Conservation (phyloP, 345 rosid genomes). For the Salix dunnii region DNA sequence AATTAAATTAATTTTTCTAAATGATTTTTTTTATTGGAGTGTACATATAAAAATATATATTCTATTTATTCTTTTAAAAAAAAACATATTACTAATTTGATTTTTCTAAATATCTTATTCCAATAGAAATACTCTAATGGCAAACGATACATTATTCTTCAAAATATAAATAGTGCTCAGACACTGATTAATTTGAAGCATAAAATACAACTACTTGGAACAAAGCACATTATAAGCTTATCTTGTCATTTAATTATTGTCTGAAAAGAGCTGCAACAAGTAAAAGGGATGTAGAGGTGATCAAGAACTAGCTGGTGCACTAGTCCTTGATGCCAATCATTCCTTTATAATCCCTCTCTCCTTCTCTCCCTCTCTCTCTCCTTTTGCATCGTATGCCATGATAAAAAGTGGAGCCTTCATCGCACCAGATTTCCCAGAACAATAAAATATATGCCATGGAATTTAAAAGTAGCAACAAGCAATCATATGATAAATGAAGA, state of each 20-base stretch:
- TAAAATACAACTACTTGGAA: not conserved
- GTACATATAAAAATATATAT: too few relatives aligned
- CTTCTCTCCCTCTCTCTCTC: not conserved
- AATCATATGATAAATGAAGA: not conserved
- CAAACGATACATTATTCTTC: too few relatives aligned
- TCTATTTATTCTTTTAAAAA: too few relatives aligned
- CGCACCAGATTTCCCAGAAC: not conserved
- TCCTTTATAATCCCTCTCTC: constrained; percentile 14
- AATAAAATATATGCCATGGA: not conserved
- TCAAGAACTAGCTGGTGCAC: not conserved
- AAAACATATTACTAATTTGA: too few relatives aligned
- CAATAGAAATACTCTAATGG: too few relatives aligned
- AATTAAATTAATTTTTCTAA: too few relatives aligned
- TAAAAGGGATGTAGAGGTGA: not conserved
- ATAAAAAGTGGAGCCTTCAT: constrained; percentile 15
- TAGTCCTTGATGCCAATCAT: constrained; percentile 22
- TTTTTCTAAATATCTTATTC: too few relatives aligned
- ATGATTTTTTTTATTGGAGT: too few relatives aligned
- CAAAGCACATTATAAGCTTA: not conserved
- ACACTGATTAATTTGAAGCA: not conserved
- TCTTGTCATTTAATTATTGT: not conserved
- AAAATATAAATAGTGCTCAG: not conserved
- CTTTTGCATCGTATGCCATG: constrained; percentile 14
- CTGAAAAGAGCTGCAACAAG: not conserved
- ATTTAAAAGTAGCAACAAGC: not conserved